Percentiles rank a stretch among this genome's conserved stretches.
These are phyloP conservation scores for Paramecium octaurelia DNA, from an alignment of 73 alveolate genomes.

Conservation along the genomic window DNA sequence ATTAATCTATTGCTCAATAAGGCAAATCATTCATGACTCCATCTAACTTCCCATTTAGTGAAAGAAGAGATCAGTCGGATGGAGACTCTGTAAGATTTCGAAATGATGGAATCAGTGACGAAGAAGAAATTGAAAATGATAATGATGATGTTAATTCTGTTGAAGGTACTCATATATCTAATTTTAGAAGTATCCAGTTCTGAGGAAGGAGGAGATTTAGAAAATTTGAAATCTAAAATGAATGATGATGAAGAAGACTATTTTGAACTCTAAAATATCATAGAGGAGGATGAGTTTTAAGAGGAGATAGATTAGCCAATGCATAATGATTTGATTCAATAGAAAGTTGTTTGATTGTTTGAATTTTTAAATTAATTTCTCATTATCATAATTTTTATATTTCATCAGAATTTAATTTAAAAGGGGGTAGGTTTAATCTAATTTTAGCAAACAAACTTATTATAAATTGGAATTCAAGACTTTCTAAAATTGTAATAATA, in stretches of 20 bases:
- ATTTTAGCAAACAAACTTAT: not conserved
- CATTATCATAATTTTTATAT: not conserved
- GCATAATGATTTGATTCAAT: not conserved
- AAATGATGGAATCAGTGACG: conserved; percentile 43
- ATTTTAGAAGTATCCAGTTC: not conserved
- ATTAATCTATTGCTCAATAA: not conserved
- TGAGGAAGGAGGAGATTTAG: conserved; percentile 2
- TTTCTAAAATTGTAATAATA: not conserved
- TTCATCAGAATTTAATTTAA: not conserved
- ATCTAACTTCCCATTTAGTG: conserved; percentile 36
- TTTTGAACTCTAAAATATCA: conserved; percentile 21
- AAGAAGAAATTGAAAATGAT: not conserved
- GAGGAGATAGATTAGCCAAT: not conserved
- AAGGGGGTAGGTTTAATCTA: not conserved
- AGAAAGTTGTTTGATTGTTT: not conserved
- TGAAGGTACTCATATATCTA: not conserved
- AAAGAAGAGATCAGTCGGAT: conserved; percentile 58
- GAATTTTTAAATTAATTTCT: not conserved
- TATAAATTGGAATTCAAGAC: not conserved
- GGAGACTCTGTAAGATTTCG: conserved; percentile 58
- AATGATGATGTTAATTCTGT: not conserved
- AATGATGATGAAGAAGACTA: conserved; percentile 32
- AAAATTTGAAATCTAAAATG: not conserved
- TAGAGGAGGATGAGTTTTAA: conserved; percentile 26
- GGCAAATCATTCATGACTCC: not conserved